Evolutionary conservation across 768 basidiomycete genomes (phyloP).

Genomic region (Trametes cingulata): DNA sequence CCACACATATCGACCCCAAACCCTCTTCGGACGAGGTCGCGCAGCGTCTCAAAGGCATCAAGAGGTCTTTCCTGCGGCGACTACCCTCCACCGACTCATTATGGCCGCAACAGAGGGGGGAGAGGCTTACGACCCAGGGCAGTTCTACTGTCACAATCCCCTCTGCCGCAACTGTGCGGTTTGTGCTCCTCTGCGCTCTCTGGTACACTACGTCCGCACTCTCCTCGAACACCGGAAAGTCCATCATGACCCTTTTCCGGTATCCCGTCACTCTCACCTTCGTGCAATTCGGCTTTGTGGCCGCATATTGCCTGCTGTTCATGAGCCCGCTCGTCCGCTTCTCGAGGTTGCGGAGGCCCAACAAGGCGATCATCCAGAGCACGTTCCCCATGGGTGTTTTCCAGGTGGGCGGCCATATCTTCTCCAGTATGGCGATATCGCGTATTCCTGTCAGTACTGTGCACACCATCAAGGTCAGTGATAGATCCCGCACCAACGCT

Average conservation of each 20-base stretch:
- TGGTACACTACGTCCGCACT: conserved; percentile 96
- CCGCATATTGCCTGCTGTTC: conserved; percentile 79
- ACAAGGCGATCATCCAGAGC: conserved; percentile 65
- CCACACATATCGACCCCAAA: conserved; percentile 19
- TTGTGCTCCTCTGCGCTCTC: conserved; percentile 79
- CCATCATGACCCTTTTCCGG: conserved; percentile 88
- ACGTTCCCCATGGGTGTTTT: conserved; percentile 97
- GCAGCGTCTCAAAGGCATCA: conserved; percentile 19
- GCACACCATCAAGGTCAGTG: conserved; percentile 94
- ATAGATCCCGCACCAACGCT: background rate
- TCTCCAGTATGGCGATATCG: conserved; percentile 96
- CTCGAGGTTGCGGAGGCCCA: conserved; percentile 69
- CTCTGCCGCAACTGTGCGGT: conserved; percentile 43
- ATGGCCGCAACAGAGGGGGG: conserved; percentile 10
- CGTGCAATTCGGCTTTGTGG: conserved; percentile 95
- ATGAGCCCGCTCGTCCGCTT: conserved; percentile 76
- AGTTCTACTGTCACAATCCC: conserved; percentile 18
- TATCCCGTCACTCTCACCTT: conserved; percentile 98
- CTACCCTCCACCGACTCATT: conserved; percentile 14
- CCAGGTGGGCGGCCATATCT: conserved; percentile 97
- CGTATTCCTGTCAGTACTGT: conserved; percentile 96
- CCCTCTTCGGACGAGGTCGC: conserved; percentile 18
- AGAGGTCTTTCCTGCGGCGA: conserved; percentile 17
- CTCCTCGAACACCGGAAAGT: conserved; percentile 95
- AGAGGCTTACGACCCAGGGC: conserved; percentile 9